Evolutionary conservation across 768 basidiomycete species (phyloP).

Genomic region (Auricularia heimuer): DNA sequence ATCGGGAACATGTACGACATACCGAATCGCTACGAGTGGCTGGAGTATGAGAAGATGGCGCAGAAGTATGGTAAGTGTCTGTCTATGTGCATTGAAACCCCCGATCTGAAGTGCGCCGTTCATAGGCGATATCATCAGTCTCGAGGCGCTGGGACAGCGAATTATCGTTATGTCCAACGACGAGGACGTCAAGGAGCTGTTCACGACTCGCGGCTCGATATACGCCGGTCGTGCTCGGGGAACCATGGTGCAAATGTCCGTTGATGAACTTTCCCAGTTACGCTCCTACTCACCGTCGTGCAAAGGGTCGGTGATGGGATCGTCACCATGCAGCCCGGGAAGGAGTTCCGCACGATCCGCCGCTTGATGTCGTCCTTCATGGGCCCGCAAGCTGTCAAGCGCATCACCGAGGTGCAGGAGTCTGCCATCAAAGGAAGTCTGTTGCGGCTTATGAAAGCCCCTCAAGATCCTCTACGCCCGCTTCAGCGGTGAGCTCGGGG

Average conservation of each 20-base stretch:
- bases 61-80: conserved; percentile 14
- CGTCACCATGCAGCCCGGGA: not conserved
- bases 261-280: too few relatives aligned
- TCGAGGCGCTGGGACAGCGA: too few relatives aligned
- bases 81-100: not conserved
- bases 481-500: not conserved
- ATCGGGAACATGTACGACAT: too few relatives aligned
- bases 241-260: too few relatives aligned
- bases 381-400: not conserved
- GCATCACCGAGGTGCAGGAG: not conserved
- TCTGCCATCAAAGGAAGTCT: not conserved
- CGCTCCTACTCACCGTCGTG: too few relatives aligned
- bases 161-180: too few relatives aligned
- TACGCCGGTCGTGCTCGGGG: too few relatives aligned
- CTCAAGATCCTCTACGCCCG: not conserved
- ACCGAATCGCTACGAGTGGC: too few relatives aligned
- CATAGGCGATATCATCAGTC: too few relatives aligned
- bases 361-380: not conserved
- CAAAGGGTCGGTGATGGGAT: not conserved
- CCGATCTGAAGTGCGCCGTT: too few relatives aligned
- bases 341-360: conserved; percentile 1
- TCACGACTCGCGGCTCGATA: too few relatives aligned
- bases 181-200: too few relatives aligned
- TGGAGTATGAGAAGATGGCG: conserved; percentile 12
- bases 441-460: not conserved